A percentile compares a stretch with the other conserved stretches of the same genome.
Evolutionary conservation across 2,329 filamentous ascomycete genomes (phyloP).

Genomic region (Colletotrichum lentis): DNA sequence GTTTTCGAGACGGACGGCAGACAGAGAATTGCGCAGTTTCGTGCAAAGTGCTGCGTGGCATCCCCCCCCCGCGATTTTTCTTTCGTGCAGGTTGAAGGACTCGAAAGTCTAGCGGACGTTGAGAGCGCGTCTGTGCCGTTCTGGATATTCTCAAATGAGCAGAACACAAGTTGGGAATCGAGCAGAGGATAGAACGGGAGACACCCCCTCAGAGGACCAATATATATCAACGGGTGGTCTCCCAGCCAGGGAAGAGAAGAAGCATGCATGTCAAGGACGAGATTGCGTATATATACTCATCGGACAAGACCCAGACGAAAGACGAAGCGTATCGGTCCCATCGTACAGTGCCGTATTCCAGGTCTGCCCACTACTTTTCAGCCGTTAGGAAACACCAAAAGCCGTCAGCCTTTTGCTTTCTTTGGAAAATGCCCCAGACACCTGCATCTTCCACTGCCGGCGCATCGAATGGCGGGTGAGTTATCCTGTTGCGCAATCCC

Average conservation of each 20-base stretch:
- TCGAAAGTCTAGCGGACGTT: not conserved
- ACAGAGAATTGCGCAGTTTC: slow-evolving; percentile 13
- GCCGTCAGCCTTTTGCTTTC: not conserved
- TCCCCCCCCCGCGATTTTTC: not conserved
- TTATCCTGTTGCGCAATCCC: not conserved
- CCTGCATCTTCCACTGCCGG: slow-evolving; percentile 13
- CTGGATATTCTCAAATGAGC: slow-evolving; percentile 6
- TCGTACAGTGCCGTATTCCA: not conserved
- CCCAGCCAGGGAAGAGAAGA: not conserved
- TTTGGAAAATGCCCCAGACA: slow-evolving; percentile 21
- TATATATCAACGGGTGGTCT: slow-evolving; percentile 10
- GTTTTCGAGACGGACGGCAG: not conserved
- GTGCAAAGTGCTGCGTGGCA: slow-evolving; percentile 17
- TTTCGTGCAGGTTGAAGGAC: not conserved
- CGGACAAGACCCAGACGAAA: no score
- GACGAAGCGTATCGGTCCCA: no score
- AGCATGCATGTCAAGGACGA: not conserved
- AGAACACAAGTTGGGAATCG: not conserved
- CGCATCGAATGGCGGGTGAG: slow-evolving; percentile 23
- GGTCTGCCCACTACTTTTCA: not conserved
- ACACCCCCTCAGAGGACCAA: not conserved
- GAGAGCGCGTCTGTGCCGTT: slow-evolving; percentile 30
- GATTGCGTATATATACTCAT: not conserved
- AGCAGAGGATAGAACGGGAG: not conserved
- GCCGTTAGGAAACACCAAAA: not conserved